Evolutionary conservation across 2,329 filamentous ascomycete genomes (phyloP).

Genomic region (Talaromyces sp.): DNA sequence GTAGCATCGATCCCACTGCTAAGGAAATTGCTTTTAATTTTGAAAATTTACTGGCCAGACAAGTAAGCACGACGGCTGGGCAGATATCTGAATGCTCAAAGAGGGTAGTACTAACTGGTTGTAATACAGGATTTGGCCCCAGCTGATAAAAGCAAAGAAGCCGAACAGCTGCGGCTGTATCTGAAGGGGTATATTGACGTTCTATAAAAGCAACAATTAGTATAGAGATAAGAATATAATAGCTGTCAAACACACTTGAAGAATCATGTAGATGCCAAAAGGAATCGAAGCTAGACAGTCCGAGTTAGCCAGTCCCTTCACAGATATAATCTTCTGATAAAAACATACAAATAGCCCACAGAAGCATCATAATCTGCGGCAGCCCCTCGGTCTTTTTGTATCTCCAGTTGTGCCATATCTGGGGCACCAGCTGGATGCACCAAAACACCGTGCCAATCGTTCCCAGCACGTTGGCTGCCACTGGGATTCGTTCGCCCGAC

Average conservation of each 20-base stretch:
- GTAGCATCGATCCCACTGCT: slow-evolving; percentile 33
- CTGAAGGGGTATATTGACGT: slow-evolving; percentile 51
- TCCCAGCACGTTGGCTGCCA: slow-evolving; percentile 33
- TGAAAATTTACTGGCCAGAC: slow-evolving; percentile 23
- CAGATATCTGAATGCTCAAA: background rate
- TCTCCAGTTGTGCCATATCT: slow-evolving; percentile 59
- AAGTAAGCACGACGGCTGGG: background rate
- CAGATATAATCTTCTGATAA: background rate
- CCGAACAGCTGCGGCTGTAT: slow-evolving; percentile 51
- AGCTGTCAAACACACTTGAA: slow-evolving; percentile 32
- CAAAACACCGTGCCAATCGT: slow-evolving; percentile 38
- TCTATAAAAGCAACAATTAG: slow-evolving; percentile 24
- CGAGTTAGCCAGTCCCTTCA: background rate
- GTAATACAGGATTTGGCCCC: slow-evolving; percentile 50
- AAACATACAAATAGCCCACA: slow-evolving; percentile 52
- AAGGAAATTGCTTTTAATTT: slow-evolving; percentile 42
- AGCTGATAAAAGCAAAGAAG: slow-evolving; percentile 44
- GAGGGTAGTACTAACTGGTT: slow-evolving; percentile 33
- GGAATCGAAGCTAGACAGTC: slow-evolving; percentile 34
- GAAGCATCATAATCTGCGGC: slow-evolving; percentile 55
- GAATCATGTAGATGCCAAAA: slow-evolving; percentile 48
- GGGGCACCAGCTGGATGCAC: slow-evolving; percentile 34
- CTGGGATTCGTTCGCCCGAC: slow-evolving; percentile 21
- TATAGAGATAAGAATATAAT: background rate
- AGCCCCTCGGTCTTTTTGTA: slow-evolving; percentile 57